Base-by-base conservation (phyloP, 306 rosid species). In the Citrullus mucosospermus region DNA sequence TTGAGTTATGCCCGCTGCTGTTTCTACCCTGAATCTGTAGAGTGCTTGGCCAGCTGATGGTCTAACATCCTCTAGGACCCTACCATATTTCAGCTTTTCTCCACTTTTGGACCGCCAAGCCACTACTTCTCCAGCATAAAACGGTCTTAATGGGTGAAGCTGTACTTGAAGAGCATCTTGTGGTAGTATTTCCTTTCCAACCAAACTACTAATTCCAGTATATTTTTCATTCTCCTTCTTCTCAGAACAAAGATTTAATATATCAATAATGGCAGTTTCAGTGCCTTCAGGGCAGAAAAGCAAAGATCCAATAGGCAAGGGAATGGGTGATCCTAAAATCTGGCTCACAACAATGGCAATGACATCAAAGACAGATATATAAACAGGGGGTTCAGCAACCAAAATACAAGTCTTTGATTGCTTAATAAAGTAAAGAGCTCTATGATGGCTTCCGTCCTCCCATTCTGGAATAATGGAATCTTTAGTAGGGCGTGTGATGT, bases 21-120 rank as follows among this genome's bases (percentile, higher is more conserved):
- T 88, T 86, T 94, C 98, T 81, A 94, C 88, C 88, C 85, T 89
- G 82, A 94, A 86, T 87, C 88, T 92, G 86, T 94, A 92, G 71
- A 94, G 82, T 78, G 96, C 93, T 88, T 94, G 98, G 84, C 97
- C 98, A 22, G 97, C 92, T 69, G 91, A 80, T 57, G 98, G 93
- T 65, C 96, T 89, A 62, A 92, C 96, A 83, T 94, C 91, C 86
- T 90, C 96, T 20, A 88, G 88, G 65, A 94, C 91, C 76, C 85
- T 89, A 44, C 98, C 98, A 79, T 94, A 94, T 79, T 89, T 92
- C 57, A 94, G 86, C 87, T 94, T 94, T 80, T 94, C 96, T 80
- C 98, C 98, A 54, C 83, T 91, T 84, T 92, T 92, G 76, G 91
- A 86, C 34, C 96, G 94, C 98, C 98, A 94, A 69, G 98, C 98